A percentile compares a stretch with the other conserved stretches of the same genome.
These are phyloP conservation scores for Ceratobasidium sp. DNA, from an alignment of 1,284 basidiomycete species.

Conservation along the genomic window DNA sequence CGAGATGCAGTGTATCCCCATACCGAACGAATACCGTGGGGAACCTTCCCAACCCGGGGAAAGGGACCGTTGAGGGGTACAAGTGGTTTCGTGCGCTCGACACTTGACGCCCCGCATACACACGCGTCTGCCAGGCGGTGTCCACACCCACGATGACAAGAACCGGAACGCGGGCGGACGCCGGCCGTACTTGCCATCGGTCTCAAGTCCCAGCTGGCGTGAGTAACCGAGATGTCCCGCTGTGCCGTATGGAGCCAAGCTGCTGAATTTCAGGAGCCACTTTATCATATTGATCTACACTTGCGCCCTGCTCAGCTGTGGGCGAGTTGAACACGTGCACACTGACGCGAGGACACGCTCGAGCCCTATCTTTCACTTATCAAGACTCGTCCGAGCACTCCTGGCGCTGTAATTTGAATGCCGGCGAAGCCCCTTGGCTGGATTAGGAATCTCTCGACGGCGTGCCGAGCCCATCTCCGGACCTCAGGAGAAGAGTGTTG, in stretches of 20 bases:
- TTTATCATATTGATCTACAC: constrained; percentile 1
- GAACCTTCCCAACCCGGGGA: not conserved
- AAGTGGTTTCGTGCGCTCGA: not conserved
- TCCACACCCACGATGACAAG: constrained; percentile 11
- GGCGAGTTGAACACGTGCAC: constrained; percentile 16
- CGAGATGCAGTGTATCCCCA: not conserved
- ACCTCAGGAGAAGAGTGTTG: constrained; percentile 1
- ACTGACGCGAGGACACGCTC: too few relatives aligned
- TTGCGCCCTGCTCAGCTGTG: not conserved
- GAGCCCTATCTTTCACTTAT: constrained; percentile 11
- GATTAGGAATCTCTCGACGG: constrained; percentile 14
- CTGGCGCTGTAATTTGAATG: constrained; percentile 1
- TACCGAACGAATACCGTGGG: not conserved
- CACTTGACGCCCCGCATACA: constrained; percentile 8
- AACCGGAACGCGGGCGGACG: constrained; percentile 14
- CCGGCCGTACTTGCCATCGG: constrained; percentile 16
- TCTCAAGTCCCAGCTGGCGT: constrained; percentile 37
- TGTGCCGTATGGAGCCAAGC: constrained; percentile 11
- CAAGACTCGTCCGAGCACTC: too few relatives aligned
- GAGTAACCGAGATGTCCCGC: constrained; percentile 36
- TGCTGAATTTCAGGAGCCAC: constrained; percentile 3
- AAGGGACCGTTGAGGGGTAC: too few relatives aligned
- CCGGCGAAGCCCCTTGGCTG: constrained; percentile 2
- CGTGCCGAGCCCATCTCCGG: constrained; percentile 16
- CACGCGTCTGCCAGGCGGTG: constrained; percentile 2